These are phyloP conservation scores for Pyrenochaeta sp. DNA, from an alignment of 2,329 filamentous ascomycete species.

Conservation along the genomic window DNA sequence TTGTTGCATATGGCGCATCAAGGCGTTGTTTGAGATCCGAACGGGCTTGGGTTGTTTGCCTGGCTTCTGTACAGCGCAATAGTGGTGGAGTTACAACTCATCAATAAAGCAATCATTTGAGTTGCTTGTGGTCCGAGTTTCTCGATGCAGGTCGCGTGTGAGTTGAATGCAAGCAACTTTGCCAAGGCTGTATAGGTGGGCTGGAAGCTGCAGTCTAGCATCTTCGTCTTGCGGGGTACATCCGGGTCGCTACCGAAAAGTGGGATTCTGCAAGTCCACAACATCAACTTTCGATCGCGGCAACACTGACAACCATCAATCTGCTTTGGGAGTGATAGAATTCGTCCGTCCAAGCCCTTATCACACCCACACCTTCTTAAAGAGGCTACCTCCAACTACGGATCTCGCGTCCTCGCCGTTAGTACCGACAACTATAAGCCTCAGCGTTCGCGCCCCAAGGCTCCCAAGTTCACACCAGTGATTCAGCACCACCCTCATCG, in stretches of 20 bases:
- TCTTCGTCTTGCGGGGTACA: slow-evolving; percentile 25
- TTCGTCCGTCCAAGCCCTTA: slow-evolving; percentile 17
- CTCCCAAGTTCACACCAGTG: slow-evolving; percentile 2
- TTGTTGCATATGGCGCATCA: slow-evolving; percentile 32
- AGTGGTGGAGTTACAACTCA: background rate
- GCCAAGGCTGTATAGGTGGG: slow-evolving; percentile 16
- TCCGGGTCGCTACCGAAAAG: slow-evolving; percentile 22
- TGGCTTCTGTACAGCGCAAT: background rate
- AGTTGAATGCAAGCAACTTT: slow-evolving; percentile 3
- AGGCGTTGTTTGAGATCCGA: slow-evolving; percentile 32
- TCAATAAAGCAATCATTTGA: slow-evolving; percentile 8
- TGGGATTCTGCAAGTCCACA: slow-evolving; percentile 9
- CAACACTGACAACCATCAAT: background rate
- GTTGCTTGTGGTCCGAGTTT: background rate
- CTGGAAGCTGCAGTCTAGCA: slow-evolving; percentile 15
- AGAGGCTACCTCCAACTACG: slow-evolving; percentile 31
- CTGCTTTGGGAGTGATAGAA: slow-evolving; percentile 1
- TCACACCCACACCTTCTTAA: slow-evolving; percentile 37
- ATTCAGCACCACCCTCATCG: slow-evolving; percentile 19
- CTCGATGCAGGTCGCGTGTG: slow-evolving; percentile 2
- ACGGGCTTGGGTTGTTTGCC: slow-evolving; percentile 12
- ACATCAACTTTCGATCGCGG: background rate
- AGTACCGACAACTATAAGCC: slow-evolving; percentile 34
- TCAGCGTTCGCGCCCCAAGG: slow-evolving; percentile 16
- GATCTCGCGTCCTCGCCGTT: slow-evolving; percentile 18